These are phyloP conservation scores for Boletus rubescentipes DNA, from an alignment of 768 basidiomycete genomes.

Conservation along the genomic window DNA sequence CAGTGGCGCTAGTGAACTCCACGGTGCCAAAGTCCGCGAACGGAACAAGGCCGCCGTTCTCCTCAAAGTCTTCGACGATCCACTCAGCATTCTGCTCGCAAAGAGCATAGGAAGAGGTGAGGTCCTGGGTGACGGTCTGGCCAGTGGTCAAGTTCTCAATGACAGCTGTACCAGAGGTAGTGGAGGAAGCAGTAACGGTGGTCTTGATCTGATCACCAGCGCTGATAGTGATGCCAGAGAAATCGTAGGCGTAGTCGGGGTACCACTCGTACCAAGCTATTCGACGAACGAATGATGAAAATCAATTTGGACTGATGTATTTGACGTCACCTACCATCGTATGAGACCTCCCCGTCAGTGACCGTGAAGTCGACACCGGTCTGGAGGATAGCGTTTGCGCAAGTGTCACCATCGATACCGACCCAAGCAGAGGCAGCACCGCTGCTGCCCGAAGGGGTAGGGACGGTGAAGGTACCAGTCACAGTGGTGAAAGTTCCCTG, in stretches of 20 bases:
- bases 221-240: slow-evolving; percentile 14
- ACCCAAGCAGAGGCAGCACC: slow-evolving; percentile 23
- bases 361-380: slow-evolving; percentile 18
- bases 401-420: slow-evolving; percentile 23
- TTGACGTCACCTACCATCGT: slow-evolving; percentile 8
- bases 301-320: not conserved
- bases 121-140: not conserved
- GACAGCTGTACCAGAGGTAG: slow-evolving; percentile 17
- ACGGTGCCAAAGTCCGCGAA: slow-evolving; percentile 23
- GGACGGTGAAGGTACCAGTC: slow-evolving; percentile 22
- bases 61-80: slow-evolving; percentile 24
- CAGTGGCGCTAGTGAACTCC: slow-evolving; percentile 12
- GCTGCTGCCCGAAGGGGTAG: slow-evolving; percentile 6
- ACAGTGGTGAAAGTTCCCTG: slow-evolving; percentile 23
- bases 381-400: slow-evolving; percentile 17
- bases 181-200: slow-evolving; percentile 17
- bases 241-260: slow-evolving; percentile 14
- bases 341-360: not conserved
- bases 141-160: slow-evolving; percentile 22
- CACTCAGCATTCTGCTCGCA: slow-evolving; percentile 22
- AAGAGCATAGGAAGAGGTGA: slow-evolving; percentile 17
- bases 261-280: slow-evolving; percentile 27
- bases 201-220: slow-evolving; percentile 18
- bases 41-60: not conserved
- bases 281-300: not conserved